Base-by-base conservation (phyloP, 108 stramenopile species). In the Aureococcus anophagefferens region DNA sequence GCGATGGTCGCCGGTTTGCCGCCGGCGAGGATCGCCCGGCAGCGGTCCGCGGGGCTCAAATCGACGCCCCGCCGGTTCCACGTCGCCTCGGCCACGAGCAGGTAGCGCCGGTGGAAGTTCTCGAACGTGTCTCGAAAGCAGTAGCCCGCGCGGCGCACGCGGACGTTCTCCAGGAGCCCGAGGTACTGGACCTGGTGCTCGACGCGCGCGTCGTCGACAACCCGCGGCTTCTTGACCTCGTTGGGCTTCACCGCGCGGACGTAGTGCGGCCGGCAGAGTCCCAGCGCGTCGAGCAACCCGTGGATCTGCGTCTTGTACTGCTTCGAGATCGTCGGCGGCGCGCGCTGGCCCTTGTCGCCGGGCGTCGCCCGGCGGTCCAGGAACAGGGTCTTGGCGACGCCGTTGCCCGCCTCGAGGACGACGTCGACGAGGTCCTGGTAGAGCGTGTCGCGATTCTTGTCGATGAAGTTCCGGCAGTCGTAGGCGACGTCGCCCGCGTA, bases 91-190 rank as follows among this genome's bases (percentile, higher is more conserved):
- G 16, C 11, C 4, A n/a, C 62, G 14, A 4, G 4, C 11, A 3
- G 16, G 62, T 62, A 72, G 31, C 30, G 72, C 66, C 66, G 65
- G 37, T 40, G 21, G 71, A 85, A 85, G 62, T 80, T 81, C 32
- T 37, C 79, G 76, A 82, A 78, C 46, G 81, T 36, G 28, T 84
- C 70, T 15, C 87, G 81, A 14, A 86, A 81, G 30, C 85, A 85
- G 66, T 77, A 87, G 32, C 87, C 87, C 11, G 79, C 69, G 18
- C 84, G 67, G n/a, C 83, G 81, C 17, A 87, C 85, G 16, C 85
- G 76, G 30, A 87, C 87, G 30, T 81, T 80, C 70, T 87, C 87
- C 40, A 87, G 69, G 18, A 87, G 85, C 33, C 86, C 86, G 18
- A 73, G 67, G 72, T 83, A 83, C 35, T 79, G 69, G 40, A 84